A percentile compares a stretch with the other conserved stretches of the same genome.
These are phyloP conservation scores for Aurantiochytrium sp. DNA, from an alignment of 108 stramenopile species.

Conservation along the genomic window DNA sequence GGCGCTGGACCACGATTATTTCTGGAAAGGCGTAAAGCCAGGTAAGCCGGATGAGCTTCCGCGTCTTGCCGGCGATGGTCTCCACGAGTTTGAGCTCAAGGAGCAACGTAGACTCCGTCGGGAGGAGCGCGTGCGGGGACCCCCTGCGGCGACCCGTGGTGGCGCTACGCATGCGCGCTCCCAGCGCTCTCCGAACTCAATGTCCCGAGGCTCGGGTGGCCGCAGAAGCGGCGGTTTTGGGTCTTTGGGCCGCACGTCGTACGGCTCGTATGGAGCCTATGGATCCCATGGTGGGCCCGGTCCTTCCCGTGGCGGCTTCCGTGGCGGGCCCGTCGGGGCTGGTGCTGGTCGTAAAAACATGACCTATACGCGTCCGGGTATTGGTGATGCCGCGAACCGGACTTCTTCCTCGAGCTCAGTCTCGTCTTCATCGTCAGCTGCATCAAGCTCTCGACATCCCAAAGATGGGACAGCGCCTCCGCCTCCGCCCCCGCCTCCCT, in stretches of 20 bases:
- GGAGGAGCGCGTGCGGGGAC: neutral
- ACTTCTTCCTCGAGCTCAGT: neutral
- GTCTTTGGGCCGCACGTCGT: too few species aligned
- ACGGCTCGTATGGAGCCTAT: neutral
- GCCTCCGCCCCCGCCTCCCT: too few species aligned
- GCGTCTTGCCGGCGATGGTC: neutral
- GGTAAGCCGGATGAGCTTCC: neutral
- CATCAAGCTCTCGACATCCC: too few species aligned
- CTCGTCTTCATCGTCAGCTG: neutral
- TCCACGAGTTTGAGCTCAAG: slow-evolving; percentile 14
- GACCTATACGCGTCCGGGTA: neutral
- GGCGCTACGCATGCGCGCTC: too few species aligned
- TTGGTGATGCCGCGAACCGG: too few species aligned
- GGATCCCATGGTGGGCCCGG: neutral
- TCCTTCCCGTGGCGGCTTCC: too few species aligned
- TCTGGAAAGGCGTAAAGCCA: slow-evolving; percentile 6
- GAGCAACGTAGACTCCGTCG: neutral
- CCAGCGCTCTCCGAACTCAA: too few species aligned
- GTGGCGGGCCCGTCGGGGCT: too few species aligned
- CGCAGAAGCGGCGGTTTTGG: too few species aligned
- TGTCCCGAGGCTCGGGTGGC: too few species aligned
- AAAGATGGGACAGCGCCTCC: too few species aligned
- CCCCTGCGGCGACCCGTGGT: too few species aligned
- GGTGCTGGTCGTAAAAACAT: neutral
- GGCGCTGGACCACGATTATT: slow-evolving; percentile 66